Evolutionary conservation across 257 asterid genomes (phyloP).

Genomic region (Cynanchum wilfordii): DNA sequence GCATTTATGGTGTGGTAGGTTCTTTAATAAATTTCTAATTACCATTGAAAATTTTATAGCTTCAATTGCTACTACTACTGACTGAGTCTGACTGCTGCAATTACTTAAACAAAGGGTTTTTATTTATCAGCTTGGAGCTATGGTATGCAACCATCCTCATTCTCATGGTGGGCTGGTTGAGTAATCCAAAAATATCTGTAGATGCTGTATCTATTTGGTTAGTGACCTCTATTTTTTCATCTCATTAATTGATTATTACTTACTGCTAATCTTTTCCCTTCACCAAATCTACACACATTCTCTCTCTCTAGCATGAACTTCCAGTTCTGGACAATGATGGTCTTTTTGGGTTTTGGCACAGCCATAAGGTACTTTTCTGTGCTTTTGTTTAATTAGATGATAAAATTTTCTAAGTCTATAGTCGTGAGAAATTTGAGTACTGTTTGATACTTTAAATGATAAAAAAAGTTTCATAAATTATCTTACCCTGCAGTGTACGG

Average conservation of each 20-base stretch:
- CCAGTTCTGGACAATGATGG: conserved; percentile 69
- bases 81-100: too few species aligned
- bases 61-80: too few species aligned
- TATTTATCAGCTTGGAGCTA: conserved; percentile 58
- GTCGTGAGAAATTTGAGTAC: background rate
- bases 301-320: conserved; percentile 52
- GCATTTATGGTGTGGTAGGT: conserved; percentile 86
- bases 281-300: background rate
- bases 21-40: background rate
- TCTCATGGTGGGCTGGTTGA: conserved; percentile 78
- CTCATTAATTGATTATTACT: background rate
- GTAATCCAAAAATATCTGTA: conserved; percentile 70
- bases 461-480: background rate
- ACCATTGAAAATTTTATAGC: background rate
- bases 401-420: background rate
- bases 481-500: conserved; percentile 50
- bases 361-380: conserved; percentile 56
- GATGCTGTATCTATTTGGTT: conserved; percentile 82
- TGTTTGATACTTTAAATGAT: background rate
- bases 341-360: conserved; percentile 78
- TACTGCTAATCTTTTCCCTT: background rate
- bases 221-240: conserved; percentile 9
- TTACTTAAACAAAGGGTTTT: too few species aligned
- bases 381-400: too few species aligned
- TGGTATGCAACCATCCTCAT: conserved; percentile 72